Conservation (phyloP, 805 yeast species). For the Pichia cephalocereana region DNA sequence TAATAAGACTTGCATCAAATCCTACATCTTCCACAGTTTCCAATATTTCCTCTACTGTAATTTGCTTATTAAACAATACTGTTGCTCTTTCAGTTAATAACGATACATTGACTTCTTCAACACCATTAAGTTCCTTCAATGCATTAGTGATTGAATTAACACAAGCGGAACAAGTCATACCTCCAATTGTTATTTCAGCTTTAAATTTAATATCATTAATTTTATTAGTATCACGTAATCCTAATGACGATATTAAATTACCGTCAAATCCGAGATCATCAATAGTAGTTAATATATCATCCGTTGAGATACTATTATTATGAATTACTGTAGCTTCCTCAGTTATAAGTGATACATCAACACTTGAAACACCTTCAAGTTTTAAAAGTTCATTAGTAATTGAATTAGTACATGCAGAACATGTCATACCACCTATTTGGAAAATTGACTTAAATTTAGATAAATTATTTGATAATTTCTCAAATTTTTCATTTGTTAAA, state of each 20-base stretch:
- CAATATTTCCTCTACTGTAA: constrained; percentile 26
- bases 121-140: constrained; percentile 29
- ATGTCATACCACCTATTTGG: constrained; percentile 74
- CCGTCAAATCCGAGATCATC: constrained; percentile 69
- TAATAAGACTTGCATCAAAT: constrained; percentile 37
- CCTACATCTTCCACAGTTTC: constrained; percentile 40
- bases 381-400: constrained; percentile 32
- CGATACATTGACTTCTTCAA: constrained; percentile 43
- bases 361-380: constrained; percentile 25
- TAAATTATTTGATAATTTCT: too few species aligned
- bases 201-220: neutral
- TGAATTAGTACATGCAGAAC: constrained; percentile 73
- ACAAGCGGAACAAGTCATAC: constrained; percentile 69
- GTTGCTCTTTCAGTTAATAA: constrained; percentile 62
- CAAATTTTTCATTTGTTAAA: neutral
- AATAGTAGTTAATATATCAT: constrained; percentile 39
- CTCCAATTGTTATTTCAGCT: constrained; percentile 40
- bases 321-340: constrained; percentile 61
- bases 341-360: constrained; percentile 63
- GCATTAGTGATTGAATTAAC: constrained; percentile 44
- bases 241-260: constrained; percentile 7
- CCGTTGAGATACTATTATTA: constrained; percentile 22
- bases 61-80: constrained; percentile 35
- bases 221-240: neutral
- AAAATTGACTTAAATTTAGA: constrained; percentile 10